A percentile compares a stretch with the other conserved stretches of the same genome.
phyloP scores from a whole-genome alignment of 768 basidiomycete genomes.

The Hygrophoropsis aurantiaca region DNA sequence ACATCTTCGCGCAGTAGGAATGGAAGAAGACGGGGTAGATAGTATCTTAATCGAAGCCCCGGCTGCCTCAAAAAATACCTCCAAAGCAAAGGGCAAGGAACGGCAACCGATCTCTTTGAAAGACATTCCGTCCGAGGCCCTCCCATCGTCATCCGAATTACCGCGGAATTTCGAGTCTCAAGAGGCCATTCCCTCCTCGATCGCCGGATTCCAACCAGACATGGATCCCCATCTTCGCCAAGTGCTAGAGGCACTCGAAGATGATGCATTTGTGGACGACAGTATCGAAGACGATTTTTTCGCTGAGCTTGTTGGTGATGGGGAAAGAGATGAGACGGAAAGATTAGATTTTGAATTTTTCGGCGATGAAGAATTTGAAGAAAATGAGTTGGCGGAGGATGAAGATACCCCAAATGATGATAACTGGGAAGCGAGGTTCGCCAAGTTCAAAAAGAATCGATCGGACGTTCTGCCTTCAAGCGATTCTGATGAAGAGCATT shows the following conservation, averaged over 20 bases:
- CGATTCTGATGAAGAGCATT: slow-evolving; percentile 56
- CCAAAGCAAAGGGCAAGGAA: slow-evolving; percentile 38
- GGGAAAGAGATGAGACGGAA: slow-evolving; percentile 64
- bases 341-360: slow-evolving; percentile 65
- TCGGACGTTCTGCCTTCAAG: slow-evolving; percentile 18
- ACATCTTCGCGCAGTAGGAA: slow-evolving; percentile 80
- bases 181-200: slow-evolving; percentile 76
- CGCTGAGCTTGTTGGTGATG: slow-evolving; percentile 64
- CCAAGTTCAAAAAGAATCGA: slow-evolving; percentile 68
- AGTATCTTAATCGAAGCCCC: slow-evolving; percentile 82
- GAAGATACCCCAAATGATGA: slow-evolving; percentile 31
- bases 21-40: slow-evolving; percentile 79
- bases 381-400: slow-evolving; percentile 22
- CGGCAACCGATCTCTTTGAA: slow-evolving; percentile 42
- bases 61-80: slow-evolving; percentile 35
- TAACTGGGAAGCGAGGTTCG: slow-evolving; percentile 82
- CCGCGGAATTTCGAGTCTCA: slow-evolving; percentile 75
- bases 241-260: slow-evolving; percentile 89
- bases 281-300: slow-evolving; percentile 77
- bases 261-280: slow-evolving; percentile 91
- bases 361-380: slow-evolving; percentile 40
- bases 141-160: slow-evolving; percentile 74
- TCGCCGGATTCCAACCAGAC: slow-evolving; percentile 89
- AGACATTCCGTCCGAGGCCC: slow-evolving; percentile 65
- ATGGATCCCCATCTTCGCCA: slow-evolving; percentile 97